Conservation (phyloP, 2,329 filamentous ascomycete species). For the Colletotrichum musicola region DNA sequence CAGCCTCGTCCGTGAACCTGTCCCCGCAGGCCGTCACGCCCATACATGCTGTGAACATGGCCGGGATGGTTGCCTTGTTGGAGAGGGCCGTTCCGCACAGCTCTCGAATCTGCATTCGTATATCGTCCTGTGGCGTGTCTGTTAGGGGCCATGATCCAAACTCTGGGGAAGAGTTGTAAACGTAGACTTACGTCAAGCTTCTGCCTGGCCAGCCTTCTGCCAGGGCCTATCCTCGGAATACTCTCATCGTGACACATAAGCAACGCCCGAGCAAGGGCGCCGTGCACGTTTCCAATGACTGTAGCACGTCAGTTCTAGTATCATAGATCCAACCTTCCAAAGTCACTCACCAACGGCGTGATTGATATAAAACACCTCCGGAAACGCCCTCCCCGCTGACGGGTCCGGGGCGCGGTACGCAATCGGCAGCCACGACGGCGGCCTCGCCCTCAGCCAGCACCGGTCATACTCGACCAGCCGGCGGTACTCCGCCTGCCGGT, state of each 20-base stretch:
- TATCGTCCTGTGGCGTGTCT: slow-evolving; percentile 51
- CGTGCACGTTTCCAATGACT: slow-evolving; percentile 72
- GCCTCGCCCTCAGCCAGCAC: slow-evolving; percentile 61
- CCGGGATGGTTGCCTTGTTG: slow-evolving; percentile 67
- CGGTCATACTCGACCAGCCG: slow-evolving; percentile 59
- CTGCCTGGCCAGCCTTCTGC: slow-evolving; percentile 47
- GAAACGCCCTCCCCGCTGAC: slow-evolving; percentile 60
- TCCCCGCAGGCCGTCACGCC: slow-evolving; percentile 64
- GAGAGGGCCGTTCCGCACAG: slow-evolving; percentile 71
- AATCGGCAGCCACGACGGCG: slow-evolving; percentile 66
- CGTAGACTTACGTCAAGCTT: slow-evolving; percentile 52
- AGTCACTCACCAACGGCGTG: slow-evolving; percentile 61
- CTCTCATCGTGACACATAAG: slow-evolving; percentile 68
- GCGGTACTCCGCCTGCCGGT: slow-evolving; percentile 52
- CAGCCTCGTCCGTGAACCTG: slow-evolving; percentile 57
- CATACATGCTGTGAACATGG: slow-evolving; percentile 68
- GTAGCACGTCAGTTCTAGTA: neutral
- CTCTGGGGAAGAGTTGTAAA: slow-evolving; percentile 1
- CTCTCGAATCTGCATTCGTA: slow-evolving; percentile 61
- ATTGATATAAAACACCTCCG: slow-evolving; percentile 68
- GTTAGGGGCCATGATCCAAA: neutral
- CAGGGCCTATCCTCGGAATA: slow-evolving; percentile 61
- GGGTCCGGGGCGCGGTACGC: slow-evolving; percentile 55
- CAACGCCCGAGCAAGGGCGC: slow-evolving; percentile 68
- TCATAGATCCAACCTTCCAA: neutral